Percentiles rank a stretch among this genome's conserved stretches.
phyloP scores from a whole-genome alignment of 352 stramenopile species.

The Pythium scleroteichum region DNA sequence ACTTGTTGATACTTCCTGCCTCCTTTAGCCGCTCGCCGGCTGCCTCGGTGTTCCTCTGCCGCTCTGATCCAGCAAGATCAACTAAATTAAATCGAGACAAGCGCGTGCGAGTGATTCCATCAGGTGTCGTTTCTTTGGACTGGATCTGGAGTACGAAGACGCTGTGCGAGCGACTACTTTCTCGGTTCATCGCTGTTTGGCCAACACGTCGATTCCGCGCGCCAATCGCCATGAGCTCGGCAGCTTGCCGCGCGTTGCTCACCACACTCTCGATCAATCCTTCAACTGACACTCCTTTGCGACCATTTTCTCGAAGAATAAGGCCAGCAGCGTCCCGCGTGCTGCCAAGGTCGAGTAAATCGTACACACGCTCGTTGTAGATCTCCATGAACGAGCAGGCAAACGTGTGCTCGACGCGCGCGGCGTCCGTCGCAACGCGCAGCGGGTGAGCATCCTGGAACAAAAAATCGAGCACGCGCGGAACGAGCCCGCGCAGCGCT shows the following conservation, averaged over 20 bases:
- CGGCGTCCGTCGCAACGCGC: slow-evolving; percentile 6
- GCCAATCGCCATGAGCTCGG: slow-evolving; percentile 74
- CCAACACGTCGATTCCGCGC: slow-evolving; percentile 76
- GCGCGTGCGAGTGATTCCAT: slow-evolving; percentile 68
- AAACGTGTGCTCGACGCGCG: slow-evolving; percentile 64
- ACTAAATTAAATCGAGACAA: slow-evolving; percentile 97
- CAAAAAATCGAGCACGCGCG: slow-evolving; percentile 83
- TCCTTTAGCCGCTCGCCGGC: slow-evolving; percentile 96
- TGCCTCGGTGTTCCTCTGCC: slow-evolving; percentile 94
- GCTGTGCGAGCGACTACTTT: slow-evolving; percentile 83
- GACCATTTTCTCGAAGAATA: slow-evolving; percentile 69
- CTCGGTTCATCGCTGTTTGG: slow-evolving; percentile 85
- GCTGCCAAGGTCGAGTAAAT: slow-evolving; percentile 82
- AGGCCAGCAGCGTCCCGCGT: slow-evolving; percentile 55
- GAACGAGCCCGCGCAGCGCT: slow-evolving; percentile 64
- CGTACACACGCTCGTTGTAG: slow-evolving; percentile 94
- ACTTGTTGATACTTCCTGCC: slow-evolving; percentile 96
- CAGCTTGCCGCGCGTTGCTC: slow-evolving; percentile 60
- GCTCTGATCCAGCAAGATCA: slow-evolving; percentile 97
- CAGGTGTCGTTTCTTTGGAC: slow-evolving; percentile 52
- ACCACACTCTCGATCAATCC: slow-evolving; percentile 77
- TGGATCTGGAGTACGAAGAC: slow-evolving; percentile 85
- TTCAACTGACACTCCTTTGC: slow-evolving; percentile 77
- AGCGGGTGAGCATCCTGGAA: slow-evolving; percentile 50
- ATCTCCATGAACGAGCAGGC: slow-evolving; percentile 93